Conservation (phyloP, 192 early-diverging fungal genomes). For the Coemansia sp. region DNA sequence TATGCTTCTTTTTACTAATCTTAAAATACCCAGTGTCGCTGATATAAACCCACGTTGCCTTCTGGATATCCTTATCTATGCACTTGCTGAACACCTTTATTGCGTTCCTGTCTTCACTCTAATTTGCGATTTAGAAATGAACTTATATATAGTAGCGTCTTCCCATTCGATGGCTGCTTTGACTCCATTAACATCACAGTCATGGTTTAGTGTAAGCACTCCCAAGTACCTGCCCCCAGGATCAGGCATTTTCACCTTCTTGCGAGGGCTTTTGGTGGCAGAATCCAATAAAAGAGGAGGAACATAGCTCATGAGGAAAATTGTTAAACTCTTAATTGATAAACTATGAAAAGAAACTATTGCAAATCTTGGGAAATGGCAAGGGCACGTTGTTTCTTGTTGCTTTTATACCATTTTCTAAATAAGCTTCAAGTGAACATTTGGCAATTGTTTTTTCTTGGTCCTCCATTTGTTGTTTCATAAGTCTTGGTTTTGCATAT, state of each 20-base stretch:
- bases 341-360: no score
- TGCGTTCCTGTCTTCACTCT: background rate
- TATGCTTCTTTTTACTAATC: background rate
- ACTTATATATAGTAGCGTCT: background rate
- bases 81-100: background rate
- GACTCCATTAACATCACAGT: background rate
- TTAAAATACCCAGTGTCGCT: background rate
- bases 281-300: no score
- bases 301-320: no score
- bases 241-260: background rate
- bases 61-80: background rate
- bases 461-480: no score
- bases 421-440: no score
- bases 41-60: background rate
- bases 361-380: no score
- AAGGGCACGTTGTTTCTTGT: no score
- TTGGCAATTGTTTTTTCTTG: no score
- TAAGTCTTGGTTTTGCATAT: no score
- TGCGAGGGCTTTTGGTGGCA: background rate
- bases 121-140: background rate
- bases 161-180: background rate
- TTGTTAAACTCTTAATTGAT: no score
- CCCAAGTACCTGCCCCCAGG: background rate
- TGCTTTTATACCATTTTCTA: no score
- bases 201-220: background rate